Conservation (phyloP, 2,329 filamentous ascomycete species). For the Akanthomyces uredinophilus region DNA sequence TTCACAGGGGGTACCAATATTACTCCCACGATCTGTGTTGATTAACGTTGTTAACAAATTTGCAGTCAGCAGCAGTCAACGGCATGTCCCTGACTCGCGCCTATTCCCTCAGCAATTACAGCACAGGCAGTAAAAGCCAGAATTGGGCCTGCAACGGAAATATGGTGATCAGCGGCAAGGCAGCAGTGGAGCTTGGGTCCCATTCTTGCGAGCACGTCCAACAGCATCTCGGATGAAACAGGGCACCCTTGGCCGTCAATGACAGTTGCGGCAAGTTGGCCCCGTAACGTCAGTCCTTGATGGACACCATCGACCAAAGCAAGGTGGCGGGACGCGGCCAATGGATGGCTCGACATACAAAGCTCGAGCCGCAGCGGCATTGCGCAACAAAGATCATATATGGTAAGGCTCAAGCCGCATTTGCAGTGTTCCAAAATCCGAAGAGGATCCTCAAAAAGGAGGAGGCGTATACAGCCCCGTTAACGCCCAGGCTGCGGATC, state of each 20-base stretch:
- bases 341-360: not conserved
- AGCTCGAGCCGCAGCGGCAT: not conserved
- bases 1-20: not conserved
- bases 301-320: not conserved
- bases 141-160: not conserved
- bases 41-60: not conserved
- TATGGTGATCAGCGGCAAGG: constrained; percentile 5
- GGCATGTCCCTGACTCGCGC: not conserved
- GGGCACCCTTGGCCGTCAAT: constrained; percentile 5
- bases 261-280: not conserved
- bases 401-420: not conserved
- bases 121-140: not conserved
- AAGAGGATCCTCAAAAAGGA: not conserved
- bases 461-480: not conserved
- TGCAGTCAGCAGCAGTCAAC: not conserved
- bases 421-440: not conserved
- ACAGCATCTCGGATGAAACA: constrained; percentile 6
- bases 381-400: not conserved
- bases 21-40: not conserved
- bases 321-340: not conserved
- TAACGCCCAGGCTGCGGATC: not conserved
- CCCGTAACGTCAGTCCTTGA: not conserved
- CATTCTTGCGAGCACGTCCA: not conserved
- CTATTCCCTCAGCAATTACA: not conserved
- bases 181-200: not conserved